These are phyloP conservation scores for Platismatia glauca DNA, from an alignment of 495 filamentous ascomycete species.

Conservation along the genomic window DNA sequence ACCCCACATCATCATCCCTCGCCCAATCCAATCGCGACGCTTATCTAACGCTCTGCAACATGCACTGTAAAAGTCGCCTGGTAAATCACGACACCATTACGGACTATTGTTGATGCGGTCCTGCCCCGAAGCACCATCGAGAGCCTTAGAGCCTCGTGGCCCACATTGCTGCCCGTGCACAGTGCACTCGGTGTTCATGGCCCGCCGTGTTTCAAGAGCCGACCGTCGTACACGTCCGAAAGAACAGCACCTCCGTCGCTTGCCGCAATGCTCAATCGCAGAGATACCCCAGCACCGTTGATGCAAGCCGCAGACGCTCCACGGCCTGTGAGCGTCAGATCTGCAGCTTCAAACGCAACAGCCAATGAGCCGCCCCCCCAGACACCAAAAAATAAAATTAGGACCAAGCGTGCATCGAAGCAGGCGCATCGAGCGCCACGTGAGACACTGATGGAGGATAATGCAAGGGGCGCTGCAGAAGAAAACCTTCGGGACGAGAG, in stretches of 20 bases:
- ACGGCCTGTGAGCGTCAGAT: slow-evolving; percentile 11
- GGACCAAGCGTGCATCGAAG: slow-evolving; percentile 25
- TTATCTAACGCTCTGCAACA: too few species aligned
- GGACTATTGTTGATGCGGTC: background rate
- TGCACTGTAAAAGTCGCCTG: background rate
- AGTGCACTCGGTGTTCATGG: too few species aligned
- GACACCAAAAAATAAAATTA: slow-evolving; percentile 33
- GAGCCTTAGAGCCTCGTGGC: background rate
- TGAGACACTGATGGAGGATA: slow-evolving; percentile 44
- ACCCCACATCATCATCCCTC: slow-evolving; percentile 10
- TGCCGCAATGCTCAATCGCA: slow-evolving; percentile 17
- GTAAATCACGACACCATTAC: background rate
- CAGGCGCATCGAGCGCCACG: slow-evolving; percentile 30
- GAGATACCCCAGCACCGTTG: slow-evolving; percentile 19
- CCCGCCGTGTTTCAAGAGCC: background rate
- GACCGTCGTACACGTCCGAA: background rate
- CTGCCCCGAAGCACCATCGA: background rate
- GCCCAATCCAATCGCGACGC: slow-evolving; percentile 13
- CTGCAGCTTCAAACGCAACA: slow-evolving; percentile 17
- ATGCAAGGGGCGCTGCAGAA: slow-evolving; percentile 31
- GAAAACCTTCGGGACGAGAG: slow-evolving; percentile 41
- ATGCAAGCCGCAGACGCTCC: slow-evolving; percentile 14
- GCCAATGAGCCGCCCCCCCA: slow-evolving; percentile 35
- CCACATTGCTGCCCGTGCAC: background rate
- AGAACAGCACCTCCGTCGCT: background rate